These are phyloP conservation scores for Isatis lusitanica DNA, from an alignment of 441 rosid species.

Conservation along the genomic window DNA sequence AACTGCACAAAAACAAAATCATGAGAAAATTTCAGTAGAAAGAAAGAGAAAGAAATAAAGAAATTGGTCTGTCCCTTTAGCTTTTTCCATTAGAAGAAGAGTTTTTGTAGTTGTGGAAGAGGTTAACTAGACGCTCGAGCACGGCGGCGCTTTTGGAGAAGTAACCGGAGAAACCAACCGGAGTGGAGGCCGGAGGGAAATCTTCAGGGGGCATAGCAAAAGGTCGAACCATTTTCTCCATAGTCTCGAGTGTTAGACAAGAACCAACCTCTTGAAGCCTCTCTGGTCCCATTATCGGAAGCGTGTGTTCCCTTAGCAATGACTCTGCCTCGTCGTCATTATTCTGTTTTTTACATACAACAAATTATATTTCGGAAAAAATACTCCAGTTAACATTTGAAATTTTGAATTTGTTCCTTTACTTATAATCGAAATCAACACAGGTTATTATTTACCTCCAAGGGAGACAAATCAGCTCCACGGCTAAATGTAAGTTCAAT, in stretches of 20 bases:
- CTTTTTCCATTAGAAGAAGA: conserved; percentile 57
- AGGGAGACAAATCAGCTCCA: conserved; percentile 96
- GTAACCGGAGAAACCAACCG: conserved; percentile 97
- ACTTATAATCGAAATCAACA: not conserved
- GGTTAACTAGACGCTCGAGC: conserved; percentile 94
- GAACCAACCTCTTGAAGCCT: conserved; percentile 96
- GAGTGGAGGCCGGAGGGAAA: conserved; percentile 90
- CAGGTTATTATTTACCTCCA: conserved; percentile 58
- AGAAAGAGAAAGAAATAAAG: not conserved
- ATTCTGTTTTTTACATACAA: conserved; percentile 44
- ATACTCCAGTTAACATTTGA: not conserved
- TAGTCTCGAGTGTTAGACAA: conserved; percentile 79
- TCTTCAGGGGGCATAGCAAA: conserved; percentile 99
- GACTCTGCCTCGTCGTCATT: conserved; percentile 77
- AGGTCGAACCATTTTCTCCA: conserved; percentile 90
- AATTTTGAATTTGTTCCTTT: not conserved
- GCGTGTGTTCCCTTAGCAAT: conserved; percentile 92
- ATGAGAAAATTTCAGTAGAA: not conserved
- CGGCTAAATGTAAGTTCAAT: conserved; percentile 96
- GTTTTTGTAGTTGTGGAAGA: conserved; percentile 91
- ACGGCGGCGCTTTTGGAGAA: conserved; percentile 94
- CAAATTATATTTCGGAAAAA: not conserved
- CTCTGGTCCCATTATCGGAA: conserved; percentile 99
- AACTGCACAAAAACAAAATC: conserved; percentile 19
- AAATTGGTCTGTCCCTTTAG: not conserved